Percentiles rank a stretch among this genome's conserved stretches.
Evolutionary conservation across 2,329 filamentous ascomycete species (phyloP).

Genomic region (Alternaria tenuissima): DNA sequence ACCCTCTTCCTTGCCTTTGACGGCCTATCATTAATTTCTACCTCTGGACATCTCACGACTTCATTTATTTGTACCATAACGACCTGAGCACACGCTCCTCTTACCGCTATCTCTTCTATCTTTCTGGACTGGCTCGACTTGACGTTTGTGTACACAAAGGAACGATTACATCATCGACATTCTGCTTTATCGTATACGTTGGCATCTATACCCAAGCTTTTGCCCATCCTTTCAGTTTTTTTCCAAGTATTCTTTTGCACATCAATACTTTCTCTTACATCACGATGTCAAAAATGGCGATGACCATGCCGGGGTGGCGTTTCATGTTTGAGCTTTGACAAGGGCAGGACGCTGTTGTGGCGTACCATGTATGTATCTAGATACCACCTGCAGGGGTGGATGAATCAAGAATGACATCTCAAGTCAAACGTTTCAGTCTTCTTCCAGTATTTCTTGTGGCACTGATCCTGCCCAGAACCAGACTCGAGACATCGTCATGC

Average conservation of each 20-base stretch:
- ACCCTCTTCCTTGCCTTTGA: conserved; percentile 22
- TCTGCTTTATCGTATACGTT: conserved; percentile 10
- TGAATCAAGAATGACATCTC: conserved; percentile 34
- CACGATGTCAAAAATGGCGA: conserved; percentile 20
- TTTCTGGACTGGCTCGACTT: conserved; percentile 17
- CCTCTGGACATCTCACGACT: conserved; percentile 22
- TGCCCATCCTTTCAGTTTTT: conserved; percentile 7
- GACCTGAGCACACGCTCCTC: conserved; percentile 33
- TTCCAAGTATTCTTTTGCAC: conserved; percentile 18
- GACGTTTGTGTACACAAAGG: conserved; percentile 18
- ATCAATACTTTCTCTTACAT: conserved; percentile 24
- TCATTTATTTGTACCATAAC: conserved; percentile 35
- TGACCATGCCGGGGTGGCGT: conserved; percentile 28
- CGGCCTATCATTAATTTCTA: conserved; percentile 33
- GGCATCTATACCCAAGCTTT: conserved; percentile 16
- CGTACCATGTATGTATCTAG: conserved; percentile 36
- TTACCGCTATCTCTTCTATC: conserved; percentile 22
- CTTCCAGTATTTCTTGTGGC: conserved; percentile 22
- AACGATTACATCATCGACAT: conserved; percentile 12
- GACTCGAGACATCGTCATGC: conserved; percentile 13
- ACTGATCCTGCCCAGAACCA: conserved; percentile 6
- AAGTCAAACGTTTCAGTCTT: conserved; percentile 12
- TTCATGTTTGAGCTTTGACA: conserved; percentile 34
- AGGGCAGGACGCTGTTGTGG: conserved; percentile 30
- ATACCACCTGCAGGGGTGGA: conserved; percentile 31